A percentile compares a stretch with the other conserved stretches of the same genome.
phyloP scores from a whole-genome alignment of 331 rosid species.

The Cucumis variabilis region DNA sequence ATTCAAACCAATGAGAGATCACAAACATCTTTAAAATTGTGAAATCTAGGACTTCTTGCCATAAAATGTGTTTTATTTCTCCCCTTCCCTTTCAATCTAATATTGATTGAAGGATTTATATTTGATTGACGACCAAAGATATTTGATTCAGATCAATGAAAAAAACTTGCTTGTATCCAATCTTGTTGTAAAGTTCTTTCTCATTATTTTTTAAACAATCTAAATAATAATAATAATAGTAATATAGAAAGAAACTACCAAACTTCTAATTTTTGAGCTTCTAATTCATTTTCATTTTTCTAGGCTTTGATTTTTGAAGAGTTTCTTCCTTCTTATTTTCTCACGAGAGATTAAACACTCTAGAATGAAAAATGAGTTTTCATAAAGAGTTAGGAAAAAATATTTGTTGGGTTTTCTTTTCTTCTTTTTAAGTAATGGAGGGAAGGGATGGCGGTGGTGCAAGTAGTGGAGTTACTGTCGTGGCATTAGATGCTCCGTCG shows the following conservation, averaged over 20 bases:
- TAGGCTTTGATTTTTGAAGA: slow-evolving; percentile 19
- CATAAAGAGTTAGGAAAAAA: slow-evolving; percentile 44
- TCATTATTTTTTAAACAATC: slow-evolving; percentile 36
- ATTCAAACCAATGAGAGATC: no score
- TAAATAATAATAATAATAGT: no score
- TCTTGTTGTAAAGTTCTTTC: slow-evolving; percentile 30
- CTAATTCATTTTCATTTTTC: slow-evolving; percentile 3
- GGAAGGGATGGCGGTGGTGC: slow-evolving; percentile 67
- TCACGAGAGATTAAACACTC: slow-evolving; percentile 40
- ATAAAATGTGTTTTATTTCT: no score
- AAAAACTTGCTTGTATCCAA: no score
- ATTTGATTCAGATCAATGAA: no score
- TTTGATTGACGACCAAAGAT: no score
- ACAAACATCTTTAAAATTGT: no score
- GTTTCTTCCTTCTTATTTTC: background rate
- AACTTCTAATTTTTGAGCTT: background rate
- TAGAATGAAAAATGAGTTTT: slow-evolving; percentile 50
- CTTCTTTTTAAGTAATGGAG: slow-evolving; percentile 68
- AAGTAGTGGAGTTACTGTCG: slow-evolving; percentile 90
- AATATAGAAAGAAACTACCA: background rate
- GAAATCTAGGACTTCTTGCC: no score
- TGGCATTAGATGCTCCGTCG: slow-evolving; percentile 97
- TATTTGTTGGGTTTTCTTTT: slow-evolving; percentile 40
- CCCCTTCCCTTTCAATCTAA: no score
- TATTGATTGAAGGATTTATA: no score